phyloP scores from a whole-genome alignment of 192 early-diverging fungal genomes.

The Fimicolochytrium jonesii region DNA sequence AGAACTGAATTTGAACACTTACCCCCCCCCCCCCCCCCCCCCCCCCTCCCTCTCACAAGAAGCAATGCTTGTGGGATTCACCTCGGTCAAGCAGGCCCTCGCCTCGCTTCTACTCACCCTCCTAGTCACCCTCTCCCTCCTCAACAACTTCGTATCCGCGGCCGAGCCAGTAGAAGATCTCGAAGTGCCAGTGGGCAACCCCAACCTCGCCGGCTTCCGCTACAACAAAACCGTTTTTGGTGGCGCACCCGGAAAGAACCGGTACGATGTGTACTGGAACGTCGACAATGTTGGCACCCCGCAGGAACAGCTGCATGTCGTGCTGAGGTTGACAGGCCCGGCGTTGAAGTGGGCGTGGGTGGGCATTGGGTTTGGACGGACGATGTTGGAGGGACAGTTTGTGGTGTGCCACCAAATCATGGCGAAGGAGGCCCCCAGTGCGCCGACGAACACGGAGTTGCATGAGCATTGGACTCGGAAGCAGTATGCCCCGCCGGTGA shows the following conservation, averaged over 20 bases:
- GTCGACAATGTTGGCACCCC: constrained; percentile 19
- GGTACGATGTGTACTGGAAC: constrained; percentile 22
- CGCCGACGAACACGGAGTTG: constrained; percentile 5
- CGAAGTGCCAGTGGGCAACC: background rate
- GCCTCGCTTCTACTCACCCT: too few relatives aligned
- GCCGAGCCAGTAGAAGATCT: too few relatives aligned
- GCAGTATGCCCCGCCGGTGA: constrained; percentile 27
- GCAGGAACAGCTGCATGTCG: constrained; percentile 26
- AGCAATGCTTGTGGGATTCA: too few relatives aligned
- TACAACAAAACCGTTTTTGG: background rate
- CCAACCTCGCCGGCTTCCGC: background rate
- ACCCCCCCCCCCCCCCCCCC: too few relatives aligned
- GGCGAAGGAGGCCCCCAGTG: background rate
- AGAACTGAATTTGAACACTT: too few relatives aligned
- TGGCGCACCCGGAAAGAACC: background rate
- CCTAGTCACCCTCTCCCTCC: too few relatives aligned
- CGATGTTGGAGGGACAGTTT: constrained; percentile 41
- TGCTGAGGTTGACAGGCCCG: constrained; percentile 12
- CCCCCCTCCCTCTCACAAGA: too few relatives aligned
- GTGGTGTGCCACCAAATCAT: constrained; percentile 24
- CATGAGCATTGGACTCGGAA: constrained; percentile 27
- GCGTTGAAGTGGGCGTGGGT: constrained; percentile 18
- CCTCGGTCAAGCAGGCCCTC: too few relatives aligned
- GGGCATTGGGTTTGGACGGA: constrained; percentile 32
- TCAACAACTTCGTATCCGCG: too few relatives aligned